These are phyloP conservation scores for Cladosporium sp. DNA, from an alignment of 2,329 filamentous ascomycete genomes.

Conservation along the genomic window DNA sequence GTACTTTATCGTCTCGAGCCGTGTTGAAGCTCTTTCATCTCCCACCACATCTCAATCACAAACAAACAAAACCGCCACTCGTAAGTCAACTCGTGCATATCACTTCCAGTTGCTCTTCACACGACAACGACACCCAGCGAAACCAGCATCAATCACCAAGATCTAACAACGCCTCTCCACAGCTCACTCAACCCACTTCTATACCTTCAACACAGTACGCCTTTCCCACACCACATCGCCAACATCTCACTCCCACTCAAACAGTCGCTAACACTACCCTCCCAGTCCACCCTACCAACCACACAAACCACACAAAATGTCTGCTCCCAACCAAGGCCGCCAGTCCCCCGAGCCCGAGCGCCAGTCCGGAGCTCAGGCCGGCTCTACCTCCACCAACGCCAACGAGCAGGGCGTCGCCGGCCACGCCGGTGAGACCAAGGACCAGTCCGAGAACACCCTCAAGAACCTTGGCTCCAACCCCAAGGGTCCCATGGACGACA, in stretches of 20 bases:
- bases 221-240: not conserved
- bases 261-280: not conserved
- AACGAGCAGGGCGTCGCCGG: slow-evolving; percentile 45
- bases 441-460: slow-evolving; percentile 47
- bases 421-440: slow-evolving; percentile 45
- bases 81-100: not conserved
- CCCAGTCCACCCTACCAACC: not conserved
- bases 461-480: slow-evolving; percentile 64
- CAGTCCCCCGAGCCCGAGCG: slow-evolving; percentile 72
- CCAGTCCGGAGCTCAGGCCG: slow-evolving; percentile 63
- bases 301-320: slow-evolving; percentile 49
- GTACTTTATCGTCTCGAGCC: not conserved
- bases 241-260: no score
- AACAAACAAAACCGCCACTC: not conserved
- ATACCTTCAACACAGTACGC: not conserved
- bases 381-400: slow-evolving; percentile 58
- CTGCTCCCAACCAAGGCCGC: slow-evolving; percentile 60
- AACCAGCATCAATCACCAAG: not conserved
- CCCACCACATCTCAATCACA: not conserved
- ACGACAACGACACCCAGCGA: not conserved
- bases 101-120: not conserved
- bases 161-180: not conserved
- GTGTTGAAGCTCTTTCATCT: not conserved
- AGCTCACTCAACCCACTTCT: not conserved
- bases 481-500: slow-evolving; percentile 58